phyloP scores from a whole-genome alignment of 1,284 basidiomycete genomes.

The Neotropicomus parvogracilis region DNA sequence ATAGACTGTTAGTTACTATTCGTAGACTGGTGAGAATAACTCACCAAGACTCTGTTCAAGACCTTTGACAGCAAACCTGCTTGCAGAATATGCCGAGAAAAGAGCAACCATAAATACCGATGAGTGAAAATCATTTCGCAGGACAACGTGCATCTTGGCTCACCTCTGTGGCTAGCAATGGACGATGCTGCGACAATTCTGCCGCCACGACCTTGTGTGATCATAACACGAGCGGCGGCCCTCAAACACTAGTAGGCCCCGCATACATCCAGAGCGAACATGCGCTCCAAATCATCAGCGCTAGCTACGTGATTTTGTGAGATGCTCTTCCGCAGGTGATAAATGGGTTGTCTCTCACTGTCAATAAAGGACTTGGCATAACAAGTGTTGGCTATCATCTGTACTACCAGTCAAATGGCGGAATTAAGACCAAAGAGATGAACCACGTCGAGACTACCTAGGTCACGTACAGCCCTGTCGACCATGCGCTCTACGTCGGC shows the following conservation, averaged over 20 bases:
- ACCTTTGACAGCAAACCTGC: slow-evolving; percentile 9
- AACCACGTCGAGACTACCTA: slow-evolving; percentile 6
- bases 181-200: slow-evolving; percentile 8
- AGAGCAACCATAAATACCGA: background rate
- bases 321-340: background rate
- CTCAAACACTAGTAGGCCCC: slow-evolving; percentile 6
- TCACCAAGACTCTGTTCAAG: slow-evolving; percentile 8
- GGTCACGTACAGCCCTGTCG: background rate
- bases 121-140: no score
- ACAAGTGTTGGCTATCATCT: slow-evolving; percentile 9
- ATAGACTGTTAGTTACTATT: background rate
- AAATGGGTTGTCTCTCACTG: background rate
- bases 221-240: slow-evolving; percentile 5
- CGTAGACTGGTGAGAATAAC: background rate
- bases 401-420: no score
- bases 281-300: slow-evolving; percentile 1
- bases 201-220: slow-evolving; percentile 5
- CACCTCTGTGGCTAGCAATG: slow-evolving; percentile 6
- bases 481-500: slow-evolving; percentile 4
- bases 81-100: slow-evolving; percentile 10
- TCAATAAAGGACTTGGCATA: slow-evolving; percentile 5
- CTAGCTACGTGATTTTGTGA: background rate
- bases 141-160: background rate
- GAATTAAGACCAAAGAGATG: background rate
- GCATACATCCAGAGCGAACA: slow-evolving; percentile 4